Evolutionary conservation across 2,329 filamentous ascomycete genomes (phyloP).

Genomic region (Cladophialophora bantiana): DNA sequence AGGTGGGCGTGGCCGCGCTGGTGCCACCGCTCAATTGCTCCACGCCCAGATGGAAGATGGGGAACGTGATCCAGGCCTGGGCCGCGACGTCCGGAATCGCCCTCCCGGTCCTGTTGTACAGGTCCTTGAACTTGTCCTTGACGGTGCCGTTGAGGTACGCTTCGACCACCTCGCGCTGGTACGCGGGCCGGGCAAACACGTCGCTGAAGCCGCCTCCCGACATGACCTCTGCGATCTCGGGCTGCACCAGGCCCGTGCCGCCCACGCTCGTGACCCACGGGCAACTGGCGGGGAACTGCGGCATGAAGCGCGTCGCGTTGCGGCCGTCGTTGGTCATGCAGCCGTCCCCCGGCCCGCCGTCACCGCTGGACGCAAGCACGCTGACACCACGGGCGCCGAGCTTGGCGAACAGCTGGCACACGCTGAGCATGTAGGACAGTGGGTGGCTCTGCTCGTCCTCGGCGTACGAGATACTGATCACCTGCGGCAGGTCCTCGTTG

Average conservation of each 20-base stretch:
- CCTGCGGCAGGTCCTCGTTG: constrained; percentile 64
- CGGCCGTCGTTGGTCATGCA: constrained; percentile 67
- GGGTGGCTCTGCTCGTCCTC: constrained; percentile 71
- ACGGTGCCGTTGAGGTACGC: constrained; percentile 54
- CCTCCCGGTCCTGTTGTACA: constrained; percentile 46
- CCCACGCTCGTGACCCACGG: constrained; percentile 73
- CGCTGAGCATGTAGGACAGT: constrained; percentile 63
- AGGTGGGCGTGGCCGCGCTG: constrained; percentile 60
- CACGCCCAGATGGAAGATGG: constrained; percentile 50
- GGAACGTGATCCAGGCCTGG: constrained; percentile 55
- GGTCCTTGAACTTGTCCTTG: constrained; percentile 48
- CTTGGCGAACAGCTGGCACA: constrained; percentile 69
- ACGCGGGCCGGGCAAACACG: constrained; percentile 56
- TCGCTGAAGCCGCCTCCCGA: constrained; percentile 62
- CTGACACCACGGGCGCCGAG: constrained; percentile 71
- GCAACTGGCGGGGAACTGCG: constrained; percentile 70
- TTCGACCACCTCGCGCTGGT: constrained; percentile 54
- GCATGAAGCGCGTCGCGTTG: constrained; percentile 62
- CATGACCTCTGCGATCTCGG: constrained; percentile 61
- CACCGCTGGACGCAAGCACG: constrained; percentile 67
- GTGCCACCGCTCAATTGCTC: constrained; percentile 11
- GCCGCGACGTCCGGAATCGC: constrained; percentile 24
- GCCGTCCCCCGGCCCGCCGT: constrained; percentile 62
- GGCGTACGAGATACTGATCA: constrained; percentile 70
- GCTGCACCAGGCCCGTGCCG: constrained; percentile 60